phyloP scores from a whole-genome alignment of 2,329 filamentous ascomycete species.

The Chrysoporthe austroafricana region DNA sequence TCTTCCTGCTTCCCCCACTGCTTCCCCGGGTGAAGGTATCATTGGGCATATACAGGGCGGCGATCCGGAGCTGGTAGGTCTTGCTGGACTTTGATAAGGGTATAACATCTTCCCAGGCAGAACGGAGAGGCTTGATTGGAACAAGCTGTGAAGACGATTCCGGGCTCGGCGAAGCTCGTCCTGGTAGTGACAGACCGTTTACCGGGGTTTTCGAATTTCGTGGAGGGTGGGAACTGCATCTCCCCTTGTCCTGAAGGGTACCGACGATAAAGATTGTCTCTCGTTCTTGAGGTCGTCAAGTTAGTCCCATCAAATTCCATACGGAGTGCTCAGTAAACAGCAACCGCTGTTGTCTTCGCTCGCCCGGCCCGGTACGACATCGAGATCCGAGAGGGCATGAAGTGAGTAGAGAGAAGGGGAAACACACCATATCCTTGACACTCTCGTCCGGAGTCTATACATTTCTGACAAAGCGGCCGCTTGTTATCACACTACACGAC shows the following conservation, averaged over 20 bases:
- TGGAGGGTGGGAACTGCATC: constrained; percentile 60
- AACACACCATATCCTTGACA: constrained; percentile 63
- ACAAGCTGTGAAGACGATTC: constrained; percentile 37
- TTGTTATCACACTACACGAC: constrained; percentile 61
- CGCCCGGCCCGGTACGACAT: not conserved
- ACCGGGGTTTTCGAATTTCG: constrained; percentile 48
- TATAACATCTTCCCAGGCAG: constrained; percentile 56
- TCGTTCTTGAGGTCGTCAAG: constrained; percentile 32
- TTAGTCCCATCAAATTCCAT: not conserved
- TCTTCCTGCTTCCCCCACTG: constrained; percentile 34
- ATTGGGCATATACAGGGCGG: constrained; percentile 50
- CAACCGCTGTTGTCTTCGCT: not conserved
- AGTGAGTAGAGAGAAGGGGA: not conserved
- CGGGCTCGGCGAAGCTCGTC: constrained; percentile 28
- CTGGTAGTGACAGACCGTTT: constrained; percentile 33
- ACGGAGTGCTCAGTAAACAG: not conserved
- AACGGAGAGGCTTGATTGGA: constrained; percentile 46
- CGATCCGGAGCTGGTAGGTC: constrained; percentile 46
- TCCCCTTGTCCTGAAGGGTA: constrained; percentile 57
- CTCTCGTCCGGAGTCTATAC: constrained; percentile 57
- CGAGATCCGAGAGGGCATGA: not conserved
- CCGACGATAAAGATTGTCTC: constrained; percentile 67
- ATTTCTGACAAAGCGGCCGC: constrained; percentile 64
- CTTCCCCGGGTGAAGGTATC: constrained; percentile 38
- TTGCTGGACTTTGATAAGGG: constrained; percentile 44